A percentile compares a stretch with the other conserved stretches of the same genome.
Evolutionary conservation across 2,329 filamentous ascomycete species (phyloP).

Genomic region (Calonectria leucothoes): DNA sequence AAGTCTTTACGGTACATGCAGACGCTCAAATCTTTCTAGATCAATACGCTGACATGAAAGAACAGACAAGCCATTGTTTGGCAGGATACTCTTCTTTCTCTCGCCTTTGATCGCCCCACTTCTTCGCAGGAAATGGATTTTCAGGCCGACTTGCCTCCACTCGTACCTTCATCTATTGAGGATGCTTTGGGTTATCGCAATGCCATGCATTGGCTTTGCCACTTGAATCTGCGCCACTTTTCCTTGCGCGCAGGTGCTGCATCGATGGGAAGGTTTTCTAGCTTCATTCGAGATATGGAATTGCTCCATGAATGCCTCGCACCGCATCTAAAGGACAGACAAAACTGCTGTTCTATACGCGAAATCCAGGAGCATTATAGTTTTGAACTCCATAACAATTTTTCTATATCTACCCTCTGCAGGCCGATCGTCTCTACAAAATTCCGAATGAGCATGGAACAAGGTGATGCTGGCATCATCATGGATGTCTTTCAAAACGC

Average conservation of each 20-base stretch:
- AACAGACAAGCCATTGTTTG: slow-evolving; percentile 30
- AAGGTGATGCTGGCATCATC: not conserved
- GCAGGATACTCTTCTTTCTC: slow-evolving; percentile 32
- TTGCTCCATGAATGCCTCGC: not conserved
- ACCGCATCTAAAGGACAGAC: not conserved
- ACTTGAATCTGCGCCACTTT: slow-evolving; percentile 7
- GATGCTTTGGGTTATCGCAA: slow-evolving; percentile 18
- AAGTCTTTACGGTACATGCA: slow-evolving; percentile 18
- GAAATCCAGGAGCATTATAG: slow-evolving; percentile 27
- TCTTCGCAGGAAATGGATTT: slow-evolving; percentile 28
- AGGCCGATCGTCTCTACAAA: slow-evolving; percentile 21
- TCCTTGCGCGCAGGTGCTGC: not conserved
- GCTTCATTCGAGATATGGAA: slow-evolving; percentile 13
- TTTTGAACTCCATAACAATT: slow-evolving; percentile 24
- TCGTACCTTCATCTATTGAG: not conserved
- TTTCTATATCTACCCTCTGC: slow-evolving; percentile 27
- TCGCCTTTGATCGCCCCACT: slow-evolving; percentile 30
- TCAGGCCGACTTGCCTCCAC: slow-evolving; percentile 13
- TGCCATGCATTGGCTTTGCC: slow-evolving; percentile 35
- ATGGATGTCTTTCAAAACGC: slow-evolving; percentile 14
- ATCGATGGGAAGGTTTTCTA: not conserved
- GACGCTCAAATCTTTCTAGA: rapidly evolving
- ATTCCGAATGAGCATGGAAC: not conserved
- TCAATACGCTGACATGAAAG: not conserved
- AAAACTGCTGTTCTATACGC: slow-evolving; percentile 21